Base-by-base conservation (phyloP, 2,329 filamentous ascomycete genomes). In the Fusarium ramigenum region DNA sequence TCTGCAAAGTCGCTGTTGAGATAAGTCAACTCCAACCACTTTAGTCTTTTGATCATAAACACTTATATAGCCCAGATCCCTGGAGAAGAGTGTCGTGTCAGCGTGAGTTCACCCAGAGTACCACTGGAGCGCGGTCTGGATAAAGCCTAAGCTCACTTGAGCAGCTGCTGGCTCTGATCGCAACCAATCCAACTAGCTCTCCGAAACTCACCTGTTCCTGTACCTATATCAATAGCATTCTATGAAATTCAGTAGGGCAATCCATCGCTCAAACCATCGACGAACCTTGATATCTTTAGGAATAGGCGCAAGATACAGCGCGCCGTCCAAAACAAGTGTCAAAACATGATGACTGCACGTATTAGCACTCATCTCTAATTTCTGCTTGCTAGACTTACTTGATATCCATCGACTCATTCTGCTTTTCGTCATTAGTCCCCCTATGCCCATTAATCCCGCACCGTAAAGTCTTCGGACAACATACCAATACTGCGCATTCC, bases 331-430 rank as follows among this genome's bases (percentile, higher is more conserved):
- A 39, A 70, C 72, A 14, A 74, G 49, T 0, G 72, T 74, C 28
- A 75, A 37, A 12, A 70, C 72, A 30, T 75, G 72, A 8, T 75
- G 71, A 4, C 72, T 74, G 6, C 8, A 5, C 2, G 15, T 1
- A 25, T 74, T 6, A 75, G 68, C 2, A 8, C 6, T 46, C 16
- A 15, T 30, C 5, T 16, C 4, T 4, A 3, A 1, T 0, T 2
- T 9, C 0, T 1, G 4, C 11, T 32, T 32, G 30, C 5, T 5
- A 32, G 4, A 11, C 69, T 44, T 1, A 74, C 71, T 74, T 72
- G 21, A 75, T 74, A 3, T 74, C 71, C 72, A 75, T 75, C 1
- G 72, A 75, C 12, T 75, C 71, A 7, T 70, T 74, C 21, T 75
- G 72, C 3, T 60, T 63, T 8, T 75, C 69, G 19, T 75, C 72